A percentile compares a stretch with the other conserved stretches of the same genome.
These are phyloP conservation scores for Viridothelium virens DNA, from an alignment of 495 filamentous ascomycete genomes.

Conservation along the genomic window DNA sequence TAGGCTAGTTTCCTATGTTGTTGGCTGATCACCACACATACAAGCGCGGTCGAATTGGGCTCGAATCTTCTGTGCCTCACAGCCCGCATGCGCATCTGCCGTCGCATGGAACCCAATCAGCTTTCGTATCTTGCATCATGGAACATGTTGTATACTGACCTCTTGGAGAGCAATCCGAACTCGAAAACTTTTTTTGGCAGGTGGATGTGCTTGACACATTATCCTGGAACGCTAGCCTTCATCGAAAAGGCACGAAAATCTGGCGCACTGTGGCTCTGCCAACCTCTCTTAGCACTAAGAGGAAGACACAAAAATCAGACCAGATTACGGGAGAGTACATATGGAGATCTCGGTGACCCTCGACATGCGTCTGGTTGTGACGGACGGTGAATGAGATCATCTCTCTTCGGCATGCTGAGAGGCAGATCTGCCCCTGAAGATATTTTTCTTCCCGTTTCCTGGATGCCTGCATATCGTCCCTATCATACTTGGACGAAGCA, in stretches of 20 bases:
- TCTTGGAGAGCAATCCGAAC: background rate
- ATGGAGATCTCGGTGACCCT: background rate
- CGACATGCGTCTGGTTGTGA: background rate
- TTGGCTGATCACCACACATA: background rate
- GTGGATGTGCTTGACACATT: background rate
- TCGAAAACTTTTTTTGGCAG: background rate
- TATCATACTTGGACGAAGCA: background rate
- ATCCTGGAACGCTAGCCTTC: background rate
- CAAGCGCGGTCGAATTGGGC: background rate
- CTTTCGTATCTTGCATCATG: background rate
- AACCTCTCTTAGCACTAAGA: background rate
- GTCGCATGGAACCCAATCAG: background rate
- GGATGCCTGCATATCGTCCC: conserved; percentile 1
- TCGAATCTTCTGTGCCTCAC: background rate
- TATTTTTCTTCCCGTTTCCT: background rate
- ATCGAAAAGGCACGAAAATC: background rate
- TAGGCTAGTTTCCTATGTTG: background rate
- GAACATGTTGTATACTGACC: background rate
- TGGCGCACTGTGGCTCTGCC: background rate
- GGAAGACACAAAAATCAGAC: background rate
- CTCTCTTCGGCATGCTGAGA: background rate
- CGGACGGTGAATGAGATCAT: background rate
- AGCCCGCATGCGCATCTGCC: background rate
- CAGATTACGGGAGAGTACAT: background rate
- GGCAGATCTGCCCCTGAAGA: background rate